Evolutionary conservation across 352 stramenopile species (phyloP).

Genomic region (Pythium angustatum): DNA sequence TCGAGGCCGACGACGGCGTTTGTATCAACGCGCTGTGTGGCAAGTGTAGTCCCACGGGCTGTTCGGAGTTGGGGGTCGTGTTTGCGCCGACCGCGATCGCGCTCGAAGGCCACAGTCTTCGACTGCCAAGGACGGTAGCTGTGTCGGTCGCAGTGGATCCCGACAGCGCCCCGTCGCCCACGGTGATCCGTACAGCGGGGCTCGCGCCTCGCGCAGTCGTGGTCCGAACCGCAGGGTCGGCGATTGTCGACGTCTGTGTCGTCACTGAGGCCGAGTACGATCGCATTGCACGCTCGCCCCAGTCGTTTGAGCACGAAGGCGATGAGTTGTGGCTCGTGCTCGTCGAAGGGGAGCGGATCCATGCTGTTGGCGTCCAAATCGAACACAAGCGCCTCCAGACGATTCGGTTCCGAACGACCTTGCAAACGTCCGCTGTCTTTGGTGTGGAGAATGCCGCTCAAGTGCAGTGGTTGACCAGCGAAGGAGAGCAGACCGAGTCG

Average conservation of each 20-base stretch:
- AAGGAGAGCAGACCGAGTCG: background rate
- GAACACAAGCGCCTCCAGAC: background rate
- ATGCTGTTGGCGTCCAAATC: background rate
- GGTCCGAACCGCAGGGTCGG: background rate
- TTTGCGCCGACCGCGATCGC: background rate
- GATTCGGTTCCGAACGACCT: background rate
- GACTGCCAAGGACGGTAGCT: background rate
- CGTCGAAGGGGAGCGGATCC: background rate
- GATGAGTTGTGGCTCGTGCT: background rate
- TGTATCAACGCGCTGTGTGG: constrained; percentile 13
- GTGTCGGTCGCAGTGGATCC: background rate
- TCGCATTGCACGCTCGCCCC: background rate
- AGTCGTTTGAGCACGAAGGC: background rate
- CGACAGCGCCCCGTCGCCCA: background rate
- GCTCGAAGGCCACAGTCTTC: background rate
- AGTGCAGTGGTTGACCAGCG: background rate
- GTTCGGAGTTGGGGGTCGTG: background rate
- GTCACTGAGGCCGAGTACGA: background rate
- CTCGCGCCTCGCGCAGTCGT: background rate
- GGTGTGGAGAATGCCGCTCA: background rate
- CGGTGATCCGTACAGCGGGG: background rate
- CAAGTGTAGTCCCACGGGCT: background rate
- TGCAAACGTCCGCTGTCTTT: background rate
- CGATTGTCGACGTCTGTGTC: background rate
- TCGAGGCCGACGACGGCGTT: background rate